A percentile compares a stretch with the other conserved stretches of the same genome.
Evolutionary conservation across 2,329 filamentous ascomycete genomes (phyloP).

Genomic region (Chrysoporthe cubensis): DNA sequence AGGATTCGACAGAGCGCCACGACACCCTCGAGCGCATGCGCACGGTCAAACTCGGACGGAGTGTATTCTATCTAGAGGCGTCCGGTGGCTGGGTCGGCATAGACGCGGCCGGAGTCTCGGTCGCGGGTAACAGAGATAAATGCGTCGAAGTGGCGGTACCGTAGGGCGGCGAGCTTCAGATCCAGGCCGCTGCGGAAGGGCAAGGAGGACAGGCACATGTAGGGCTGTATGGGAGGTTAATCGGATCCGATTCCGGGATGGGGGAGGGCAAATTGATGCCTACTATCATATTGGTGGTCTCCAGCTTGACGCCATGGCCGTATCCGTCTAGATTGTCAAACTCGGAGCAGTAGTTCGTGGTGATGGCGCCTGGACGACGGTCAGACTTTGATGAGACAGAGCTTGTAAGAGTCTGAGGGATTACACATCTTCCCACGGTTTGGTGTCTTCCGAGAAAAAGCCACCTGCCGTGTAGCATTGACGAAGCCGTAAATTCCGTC

Average conservation of each 20-base stretch:
- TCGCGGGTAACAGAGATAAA: constrained; percentile 79
- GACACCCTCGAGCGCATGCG: constrained; percentile 72
- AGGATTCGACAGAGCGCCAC: constrained; percentile 75
- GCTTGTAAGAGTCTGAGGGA: neutral
- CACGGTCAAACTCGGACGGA: constrained; percentile 71
- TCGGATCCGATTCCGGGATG: too few relatives aligned
- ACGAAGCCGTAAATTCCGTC: constrained; percentile 77
- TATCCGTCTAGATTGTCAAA: constrained; percentile 81
- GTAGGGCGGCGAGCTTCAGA: constrained; percentile 72
- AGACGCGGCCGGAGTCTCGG: constrained; percentile 74
- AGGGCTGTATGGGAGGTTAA: constrained; percentile 54
- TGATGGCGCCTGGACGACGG: constrained; percentile 63
- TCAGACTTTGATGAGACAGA: constrained; percentile 15
- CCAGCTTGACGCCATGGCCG: constrained; percentile 83
- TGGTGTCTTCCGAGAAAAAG: constrained; percentile 70
- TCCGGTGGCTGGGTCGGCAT: constrained; percentile 70
- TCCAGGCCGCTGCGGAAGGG: constrained; percentile 71
- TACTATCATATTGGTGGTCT: constrained; percentile 70
- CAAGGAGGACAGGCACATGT: constrained; percentile 63
- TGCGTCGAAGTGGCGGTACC: constrained; percentile 69
- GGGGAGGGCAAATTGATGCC: constrained; percentile 31
- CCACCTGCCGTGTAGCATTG: constrained; percentile 63
- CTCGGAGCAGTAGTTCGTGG: constrained; percentile 76
- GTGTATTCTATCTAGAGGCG: constrained; percentile 70
- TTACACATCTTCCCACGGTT: constrained; percentile 64